Evolutionary conservation across 352 stramenopile species (phyloP).

Genomic region (Pythium rishiriense): DNA sequence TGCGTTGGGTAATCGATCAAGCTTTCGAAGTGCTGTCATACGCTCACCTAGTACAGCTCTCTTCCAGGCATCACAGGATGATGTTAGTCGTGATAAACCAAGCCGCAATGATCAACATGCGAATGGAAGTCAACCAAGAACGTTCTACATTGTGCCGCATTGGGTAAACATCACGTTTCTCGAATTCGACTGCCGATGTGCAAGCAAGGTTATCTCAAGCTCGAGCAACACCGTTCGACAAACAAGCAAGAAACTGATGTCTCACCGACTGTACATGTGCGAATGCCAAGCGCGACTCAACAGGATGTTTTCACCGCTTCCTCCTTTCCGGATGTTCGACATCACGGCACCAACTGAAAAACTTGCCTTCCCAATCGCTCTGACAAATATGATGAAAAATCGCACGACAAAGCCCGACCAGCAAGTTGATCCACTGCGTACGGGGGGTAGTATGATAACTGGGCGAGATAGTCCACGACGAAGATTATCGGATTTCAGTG

Average conservation of each 20-base stretch:
- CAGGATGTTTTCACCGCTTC: conserved; percentile 54
- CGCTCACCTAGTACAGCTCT: conserved; percentile 6
- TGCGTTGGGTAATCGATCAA: not conserved
- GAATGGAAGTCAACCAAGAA: not conserved
- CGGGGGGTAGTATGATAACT: no score
- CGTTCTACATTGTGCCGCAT: conserved; percentile 92
- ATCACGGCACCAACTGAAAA: conserved; percentile 48
- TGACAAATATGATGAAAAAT: conserved; percentile 50
- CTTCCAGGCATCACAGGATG: not conserved
- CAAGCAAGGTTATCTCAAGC: not conserved
- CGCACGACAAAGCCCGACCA: not conserved
- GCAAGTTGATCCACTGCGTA: no score
- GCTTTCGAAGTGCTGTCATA: not conserved
- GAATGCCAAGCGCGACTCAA: conserved; percentile 48
- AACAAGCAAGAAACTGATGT: conserved; percentile 25
- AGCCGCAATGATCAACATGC: not conserved
- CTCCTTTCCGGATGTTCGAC: conserved; percentile 78
- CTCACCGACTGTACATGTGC: conserved; percentile 41
- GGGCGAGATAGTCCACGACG: conserved; percentile 3
- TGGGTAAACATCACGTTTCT: conserved; percentile 93
- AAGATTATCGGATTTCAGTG: conserved; percentile 26
- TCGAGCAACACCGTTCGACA: not conserved
- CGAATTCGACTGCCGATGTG: conserved; percentile 73
- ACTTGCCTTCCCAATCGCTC: conserved; percentile 46
- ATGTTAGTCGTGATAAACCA: not conserved